These are phyloP conservation scores for Mortierella sp. DNA, from an alignment of 371 early-diverging fungal genomes.

Conservation along the genomic window DNA sequence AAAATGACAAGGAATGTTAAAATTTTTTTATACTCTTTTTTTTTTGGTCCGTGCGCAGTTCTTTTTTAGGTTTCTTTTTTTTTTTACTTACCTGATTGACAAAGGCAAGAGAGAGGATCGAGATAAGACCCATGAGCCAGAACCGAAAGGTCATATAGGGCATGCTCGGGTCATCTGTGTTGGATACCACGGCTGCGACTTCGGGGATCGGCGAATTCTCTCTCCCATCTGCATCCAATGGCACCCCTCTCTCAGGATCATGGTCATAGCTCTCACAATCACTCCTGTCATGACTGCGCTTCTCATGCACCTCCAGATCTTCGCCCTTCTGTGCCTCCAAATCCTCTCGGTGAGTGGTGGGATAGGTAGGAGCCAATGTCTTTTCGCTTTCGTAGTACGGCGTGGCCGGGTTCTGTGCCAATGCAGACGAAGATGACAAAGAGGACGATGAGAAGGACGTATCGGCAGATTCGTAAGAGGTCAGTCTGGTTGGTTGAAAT, in stretches of 20 bases:
- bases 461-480: too few species aligned
- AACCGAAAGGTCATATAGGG: conserved; percentile 83
- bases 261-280: background rate
- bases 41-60: too few species aligned
- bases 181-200: conserved; percentile 73
- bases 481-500: too few species aligned
- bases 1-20: too few species aligned
- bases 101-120: conserved; percentile 69
- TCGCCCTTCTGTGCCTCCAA: background rate
- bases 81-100: conserved; percentile 67
- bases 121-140: conserved; percentile 77
- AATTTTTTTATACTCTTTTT: too few species aligned
- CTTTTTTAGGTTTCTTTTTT: background rate
- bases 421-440: background rate
- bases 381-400: background rate
- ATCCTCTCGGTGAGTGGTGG: background rate
- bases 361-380: background rate
- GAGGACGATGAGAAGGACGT: too few species aligned
- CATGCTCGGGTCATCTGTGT: conserved; percentile 68
- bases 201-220: conserved; percentile 79
- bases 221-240: conserved; percentile 43
- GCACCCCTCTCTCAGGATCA: too few species aligned
- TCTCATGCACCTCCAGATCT: background rate
- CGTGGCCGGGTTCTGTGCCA: background rate
- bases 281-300: background rate